These are phyloP conservation scores for Scytalidium sp. DNA, from an alignment of 2,329 filamentous ascomycete genomes.

Conservation along the genomic window DNA sequence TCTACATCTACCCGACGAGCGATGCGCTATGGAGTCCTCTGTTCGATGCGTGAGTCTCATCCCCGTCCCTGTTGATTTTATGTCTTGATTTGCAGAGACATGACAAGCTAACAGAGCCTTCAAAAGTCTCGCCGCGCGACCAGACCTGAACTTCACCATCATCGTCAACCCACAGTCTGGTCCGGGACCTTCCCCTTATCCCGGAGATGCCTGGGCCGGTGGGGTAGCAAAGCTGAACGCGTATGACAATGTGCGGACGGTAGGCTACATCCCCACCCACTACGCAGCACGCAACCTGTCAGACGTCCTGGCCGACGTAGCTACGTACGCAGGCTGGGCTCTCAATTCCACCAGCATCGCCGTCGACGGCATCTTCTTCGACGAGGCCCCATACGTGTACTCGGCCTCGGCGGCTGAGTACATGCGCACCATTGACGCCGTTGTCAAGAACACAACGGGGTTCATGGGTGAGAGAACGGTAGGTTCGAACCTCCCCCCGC, in stretches of 20 bases:
- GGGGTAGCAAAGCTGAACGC: conserved; percentile 31
- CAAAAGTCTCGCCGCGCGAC: conserved; percentile 14
- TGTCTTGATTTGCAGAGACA: neutral
- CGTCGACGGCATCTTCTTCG: conserved; percentile 15
- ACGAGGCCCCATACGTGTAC: conserved; percentile 9
- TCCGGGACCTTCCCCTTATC: conserved; percentile 28
- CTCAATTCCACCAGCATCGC: conserved; percentile 11
- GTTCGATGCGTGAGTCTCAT: conserved; percentile 12
- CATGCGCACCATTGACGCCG: conserved; percentile 6
- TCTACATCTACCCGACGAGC: conserved; percentile 20
- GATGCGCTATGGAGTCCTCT: conserved; percentile 17
- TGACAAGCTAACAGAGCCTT: too few species aligned
- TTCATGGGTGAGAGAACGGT: conserved; percentile 6
- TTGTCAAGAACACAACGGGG: conserved; percentile 6
- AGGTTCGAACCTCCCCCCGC: neutral
- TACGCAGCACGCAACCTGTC: conserved; percentile 26
- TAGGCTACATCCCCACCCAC: conserved; percentile 36
- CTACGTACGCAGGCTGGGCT: conserved; percentile 33
- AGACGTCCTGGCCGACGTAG: conserved; percentile 30
- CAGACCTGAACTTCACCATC: conserved; percentile 20
- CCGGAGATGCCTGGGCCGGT: conserved; percentile 28
- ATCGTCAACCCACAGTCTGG: conserved; percentile 24
- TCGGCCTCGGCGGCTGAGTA: neutral
- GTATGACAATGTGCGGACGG: conserved; percentile 32
- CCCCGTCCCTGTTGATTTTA: too few species aligned